Percentiles rank a stretch among this genome's conserved stretches.
Conservation (phyloP, 2,329 filamentous ascomycete genomes). For the Stemphylium vesicarium region DNA sequence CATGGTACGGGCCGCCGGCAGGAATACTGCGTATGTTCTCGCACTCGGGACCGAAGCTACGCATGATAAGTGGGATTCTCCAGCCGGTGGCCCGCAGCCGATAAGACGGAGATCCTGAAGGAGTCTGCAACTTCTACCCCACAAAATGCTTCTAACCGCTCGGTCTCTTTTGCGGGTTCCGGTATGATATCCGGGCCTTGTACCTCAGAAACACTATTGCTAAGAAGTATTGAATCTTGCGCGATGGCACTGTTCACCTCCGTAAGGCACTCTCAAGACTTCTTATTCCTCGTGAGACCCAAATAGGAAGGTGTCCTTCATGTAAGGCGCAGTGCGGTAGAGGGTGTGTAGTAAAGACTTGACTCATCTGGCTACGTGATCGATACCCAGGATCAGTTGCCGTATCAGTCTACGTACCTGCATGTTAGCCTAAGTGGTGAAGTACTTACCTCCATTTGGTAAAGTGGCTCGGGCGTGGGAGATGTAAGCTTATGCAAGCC, state of each 20-base stretch:
- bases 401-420: constrained; percentile 2
- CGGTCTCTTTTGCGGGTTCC: background rate
- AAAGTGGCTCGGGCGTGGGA: background rate
- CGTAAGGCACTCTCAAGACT: background rate
- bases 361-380: background rate
- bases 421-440: background rate
- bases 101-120: background rate
- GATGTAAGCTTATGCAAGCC: constrained; percentile 6
- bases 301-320: constrained; percentile 5
- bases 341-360: background rate
- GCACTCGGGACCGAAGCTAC: background rate
- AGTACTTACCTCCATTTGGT: background rate
- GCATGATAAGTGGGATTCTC: background rate
- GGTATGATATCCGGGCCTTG: background rate
- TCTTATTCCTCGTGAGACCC: background rate
- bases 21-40: background rate
- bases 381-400: background rate
- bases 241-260: background rate
- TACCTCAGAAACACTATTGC: background rate
- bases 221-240: background rate
- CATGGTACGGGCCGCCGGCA: background rate
- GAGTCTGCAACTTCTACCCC: background rate
- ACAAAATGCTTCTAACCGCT: background rate
- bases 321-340: too few relatives aligned
- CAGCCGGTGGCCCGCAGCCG: background rate